Percentiles rank a stretch among this genome's conserved stretches.
Conservation (phyloP, 2,329 filamentous ascomycete genomes). For the Gnomoniopsis smithogilvyi region DNA sequence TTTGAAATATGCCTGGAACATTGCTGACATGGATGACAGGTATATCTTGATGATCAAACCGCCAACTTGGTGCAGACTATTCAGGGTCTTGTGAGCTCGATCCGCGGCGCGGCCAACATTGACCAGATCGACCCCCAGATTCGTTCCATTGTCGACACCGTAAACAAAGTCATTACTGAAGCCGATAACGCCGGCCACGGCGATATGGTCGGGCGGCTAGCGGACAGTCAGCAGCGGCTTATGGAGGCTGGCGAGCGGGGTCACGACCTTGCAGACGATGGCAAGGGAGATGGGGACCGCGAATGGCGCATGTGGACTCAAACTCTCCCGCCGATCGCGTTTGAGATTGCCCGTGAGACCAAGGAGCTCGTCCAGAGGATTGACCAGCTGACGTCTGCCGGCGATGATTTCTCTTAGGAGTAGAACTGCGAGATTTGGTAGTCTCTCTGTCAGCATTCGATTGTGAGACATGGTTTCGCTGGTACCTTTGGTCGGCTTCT, state of each 20-base stretch:
- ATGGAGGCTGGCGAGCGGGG: constrained; percentile 61
- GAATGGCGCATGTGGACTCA: constrained; percentile 65
- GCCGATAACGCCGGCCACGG: constrained; percentile 57
- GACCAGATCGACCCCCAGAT: constrained; percentile 68
- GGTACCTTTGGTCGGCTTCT: neutral
- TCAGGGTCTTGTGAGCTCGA: constrained; percentile 72
- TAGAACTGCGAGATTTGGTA: constrained; percentile 18
- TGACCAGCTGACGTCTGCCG: constrained; percentile 24
- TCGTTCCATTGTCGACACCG: constrained; percentile 65
- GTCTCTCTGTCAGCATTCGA: neutral
- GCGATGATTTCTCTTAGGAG: constrained; percentile 26
- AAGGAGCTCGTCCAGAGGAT: constrained; percentile 61
- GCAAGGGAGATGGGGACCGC: constrained; percentile 47
- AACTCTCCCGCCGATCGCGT: constrained; percentile 77
- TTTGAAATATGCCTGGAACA: neutral
- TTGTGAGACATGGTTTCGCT: neutral
- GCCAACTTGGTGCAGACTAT: constrained; percentile 76
- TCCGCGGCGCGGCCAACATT: constrained; percentile 63
- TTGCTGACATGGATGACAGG: constrained; percentile 36
- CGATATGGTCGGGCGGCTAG: constrained; percentile 55
- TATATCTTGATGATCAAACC: constrained; percentile 81
- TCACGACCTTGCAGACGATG: constrained; percentile 52
- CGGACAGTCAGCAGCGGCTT: constrained; percentile 62
- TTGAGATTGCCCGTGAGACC: constrained; percentile 77
- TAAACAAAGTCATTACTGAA: constrained; percentile 65